Evolutionary conservation across 306 rosid genomes (phyloP).

Genomic region (Purshia tridentata): DNA sequence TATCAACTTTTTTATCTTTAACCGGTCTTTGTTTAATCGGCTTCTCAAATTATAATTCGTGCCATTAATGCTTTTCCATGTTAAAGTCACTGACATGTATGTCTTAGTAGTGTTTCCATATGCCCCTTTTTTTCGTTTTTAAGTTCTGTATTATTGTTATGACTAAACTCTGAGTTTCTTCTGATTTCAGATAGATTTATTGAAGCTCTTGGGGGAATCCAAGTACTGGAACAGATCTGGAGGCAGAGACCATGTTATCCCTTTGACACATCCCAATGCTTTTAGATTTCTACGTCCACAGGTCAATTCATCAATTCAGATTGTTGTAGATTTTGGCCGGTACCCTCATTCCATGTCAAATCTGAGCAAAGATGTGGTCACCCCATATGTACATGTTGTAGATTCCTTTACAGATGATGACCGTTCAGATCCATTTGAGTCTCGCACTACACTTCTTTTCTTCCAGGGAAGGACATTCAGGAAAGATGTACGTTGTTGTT

Average conservation of each 20-base stretch:
- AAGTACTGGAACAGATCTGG: constrained; percentile 78
- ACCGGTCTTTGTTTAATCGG: neutral
- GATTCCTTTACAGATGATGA: constrained; percentile 72
- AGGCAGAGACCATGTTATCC: constrained; percentile 89
- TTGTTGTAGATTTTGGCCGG: constrained; percentile 97
- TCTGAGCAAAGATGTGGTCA: constrained; percentile 83
- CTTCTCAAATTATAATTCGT: neutral
- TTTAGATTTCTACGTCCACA: constrained; percentile 82
- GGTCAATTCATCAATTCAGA: constrained; percentile 75
- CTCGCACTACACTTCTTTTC: constrained; percentile 78
- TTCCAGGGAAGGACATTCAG: constrained; percentile 80
- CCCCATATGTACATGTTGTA: constrained; percentile 92
- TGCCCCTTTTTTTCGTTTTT: neutral
- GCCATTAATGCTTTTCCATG: neutral
- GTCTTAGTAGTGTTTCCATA: neutral
- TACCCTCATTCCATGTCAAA: constrained; percentile 72
- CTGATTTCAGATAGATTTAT: constrained; percentile 68
- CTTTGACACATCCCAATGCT: constrained; percentile 97
- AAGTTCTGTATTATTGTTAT: constrained; percentile 6
- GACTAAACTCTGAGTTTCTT: constrained; percentile 25
- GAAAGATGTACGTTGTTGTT: constrained; percentile 72
- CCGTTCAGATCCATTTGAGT: constrained; percentile 66
- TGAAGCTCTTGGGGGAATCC: constrained; percentile 58
- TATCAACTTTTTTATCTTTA: neutral
- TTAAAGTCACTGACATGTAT: neutral